Evolutionary conservation across 805 yeast species (phyloP).

Genomic region (Candida michaelii): DNA sequence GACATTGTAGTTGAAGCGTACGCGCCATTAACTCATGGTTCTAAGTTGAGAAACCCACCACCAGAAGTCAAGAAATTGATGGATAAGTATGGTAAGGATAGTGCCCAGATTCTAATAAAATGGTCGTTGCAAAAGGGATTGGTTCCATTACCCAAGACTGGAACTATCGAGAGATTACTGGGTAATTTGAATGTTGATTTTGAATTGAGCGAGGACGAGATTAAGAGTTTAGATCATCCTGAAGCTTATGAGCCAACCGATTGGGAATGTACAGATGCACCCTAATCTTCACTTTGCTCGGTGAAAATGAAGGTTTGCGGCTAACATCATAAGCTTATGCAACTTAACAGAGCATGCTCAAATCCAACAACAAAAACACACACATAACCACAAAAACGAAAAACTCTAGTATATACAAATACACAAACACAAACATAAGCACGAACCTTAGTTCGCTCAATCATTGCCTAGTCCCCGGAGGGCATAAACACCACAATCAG

Average conservation of each 20-base stretch:
- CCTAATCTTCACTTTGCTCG: conserved; percentile 22
- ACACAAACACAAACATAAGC: too few relatives aligned
- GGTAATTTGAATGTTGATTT: conserved; percentile 26
- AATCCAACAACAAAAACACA: too few relatives aligned
- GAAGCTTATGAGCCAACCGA: conserved; percentile 67
- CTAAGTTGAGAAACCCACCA: conserved; percentile 24
- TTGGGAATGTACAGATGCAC: conserved; percentile 71
- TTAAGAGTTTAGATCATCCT: conserved; percentile 27
- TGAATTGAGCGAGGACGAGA: conserved; percentile 27
- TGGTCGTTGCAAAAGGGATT: conserved; percentile 52
- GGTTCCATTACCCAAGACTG: conserved; percentile 36
- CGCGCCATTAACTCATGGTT: conserved; percentile 40
- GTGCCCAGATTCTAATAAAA: conserved; percentile 48
- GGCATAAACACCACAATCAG: not conserved
- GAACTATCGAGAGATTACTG: conserved; percentile 22
- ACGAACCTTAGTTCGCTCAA: not conserved
- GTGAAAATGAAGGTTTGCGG: too few relatives aligned
- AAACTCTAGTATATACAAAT: too few relatives aligned
- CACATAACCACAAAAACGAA: too few relatives aligned
- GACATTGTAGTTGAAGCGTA: conserved; percentile 36
- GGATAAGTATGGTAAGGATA: conserved; percentile 36
- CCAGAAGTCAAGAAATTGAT: conserved; percentile 20
- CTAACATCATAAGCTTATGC: too few relatives aligned
- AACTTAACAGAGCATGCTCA: too few relatives aligned
- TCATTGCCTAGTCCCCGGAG: not conserved